Conservation (phyloP, 441 rosid genomes). For the Erodium trifolium region DNA sequence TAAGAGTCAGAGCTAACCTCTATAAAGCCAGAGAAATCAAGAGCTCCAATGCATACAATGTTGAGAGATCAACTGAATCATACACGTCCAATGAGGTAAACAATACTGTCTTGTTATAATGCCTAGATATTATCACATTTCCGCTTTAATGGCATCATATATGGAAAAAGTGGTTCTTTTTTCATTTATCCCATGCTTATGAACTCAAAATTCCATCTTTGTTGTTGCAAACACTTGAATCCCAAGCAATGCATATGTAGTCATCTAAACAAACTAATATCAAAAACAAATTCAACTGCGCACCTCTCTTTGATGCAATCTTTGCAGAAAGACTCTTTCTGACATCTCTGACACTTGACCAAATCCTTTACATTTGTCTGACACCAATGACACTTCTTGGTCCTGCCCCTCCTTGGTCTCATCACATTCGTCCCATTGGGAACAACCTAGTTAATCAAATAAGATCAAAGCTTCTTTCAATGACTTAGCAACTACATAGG, state of each 20-base stretch:
- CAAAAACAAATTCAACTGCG: constrained; percentile 18
- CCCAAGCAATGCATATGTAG: background rate
- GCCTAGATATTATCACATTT: background rate
- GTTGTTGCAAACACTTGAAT: background rate
- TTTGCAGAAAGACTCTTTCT: constrained; percentile 57
- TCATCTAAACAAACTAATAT: constrained; percentile 15
- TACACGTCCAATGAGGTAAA: background rate
- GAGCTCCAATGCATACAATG: background rate
- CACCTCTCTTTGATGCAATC: constrained; percentile 72
- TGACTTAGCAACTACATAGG: too few relatives aligned
- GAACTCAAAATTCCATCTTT: background rate
- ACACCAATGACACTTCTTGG: constrained; percentile 88
- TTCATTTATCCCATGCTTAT: background rate
- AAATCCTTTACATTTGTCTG: constrained; percentile 45
- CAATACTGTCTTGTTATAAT: background rate
- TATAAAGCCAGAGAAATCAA: background rate
- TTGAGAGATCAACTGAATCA: background rate
- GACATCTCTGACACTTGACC: constrained; percentile 65
- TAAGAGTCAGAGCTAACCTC: background rate
- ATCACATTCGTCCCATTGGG: constrained; percentile 51
- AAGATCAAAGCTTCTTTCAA: too few relatives aligned
- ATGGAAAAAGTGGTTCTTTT: background rate
- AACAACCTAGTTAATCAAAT: constrained; percentile 30
- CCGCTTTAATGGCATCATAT: background rate
- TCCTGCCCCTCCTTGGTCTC: constrained; percentile 48